Conservation (phyloP, 2,329 filamentous ascomycete genomes). For the Escovopsis sp. region DNA sequence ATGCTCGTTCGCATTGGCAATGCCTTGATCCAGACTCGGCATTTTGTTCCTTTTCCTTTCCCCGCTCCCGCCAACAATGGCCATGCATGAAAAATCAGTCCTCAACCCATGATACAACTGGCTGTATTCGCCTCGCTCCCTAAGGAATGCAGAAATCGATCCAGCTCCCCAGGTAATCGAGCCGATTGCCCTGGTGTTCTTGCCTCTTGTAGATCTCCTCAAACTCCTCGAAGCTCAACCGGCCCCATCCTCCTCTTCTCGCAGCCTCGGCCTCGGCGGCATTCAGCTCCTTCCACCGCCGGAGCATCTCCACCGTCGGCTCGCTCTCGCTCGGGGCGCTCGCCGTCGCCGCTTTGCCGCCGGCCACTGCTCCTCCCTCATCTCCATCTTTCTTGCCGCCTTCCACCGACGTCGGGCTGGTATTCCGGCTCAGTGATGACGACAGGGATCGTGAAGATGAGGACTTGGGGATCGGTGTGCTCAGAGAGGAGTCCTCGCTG, state of each 20-base stretch:
- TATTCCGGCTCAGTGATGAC: not conserved
- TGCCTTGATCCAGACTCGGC: not conserved
- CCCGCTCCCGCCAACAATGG: not conserved
- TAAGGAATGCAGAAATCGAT: constrained; percentile 66
- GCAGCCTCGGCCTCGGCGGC: constrained; percentile 53
- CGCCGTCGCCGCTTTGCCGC: not conserved
- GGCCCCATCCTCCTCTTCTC: constrained; percentile 63
- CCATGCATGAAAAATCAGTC: not conserved
- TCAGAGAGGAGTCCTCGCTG: constrained; percentile 14
- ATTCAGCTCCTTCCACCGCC: constrained; percentile 42
- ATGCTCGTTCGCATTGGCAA: too few relatives aligned
- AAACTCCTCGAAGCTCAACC: constrained; percentile 68
- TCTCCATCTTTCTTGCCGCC: not conserved
- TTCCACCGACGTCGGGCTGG: not conserved
- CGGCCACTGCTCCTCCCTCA: not conserved
- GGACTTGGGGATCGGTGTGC: not conserved
- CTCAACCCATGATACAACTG: not conserved
- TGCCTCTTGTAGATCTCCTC: constrained; percentile 56
- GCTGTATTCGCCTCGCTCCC: constrained; percentile 2
- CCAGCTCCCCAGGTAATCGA: constrained; percentile 81
- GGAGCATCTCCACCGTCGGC: constrained; percentile 20
- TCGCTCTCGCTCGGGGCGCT: constrained; percentile 11
- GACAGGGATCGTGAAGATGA: not conserved
- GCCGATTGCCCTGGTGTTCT: constrained; percentile 44
- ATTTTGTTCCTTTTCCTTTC: not conserved